These are phyloP conservation scores for Anisodus tanguticus DNA, from an alignment of 257 asterid genomes.

Conservation along the genomic window DNA sequence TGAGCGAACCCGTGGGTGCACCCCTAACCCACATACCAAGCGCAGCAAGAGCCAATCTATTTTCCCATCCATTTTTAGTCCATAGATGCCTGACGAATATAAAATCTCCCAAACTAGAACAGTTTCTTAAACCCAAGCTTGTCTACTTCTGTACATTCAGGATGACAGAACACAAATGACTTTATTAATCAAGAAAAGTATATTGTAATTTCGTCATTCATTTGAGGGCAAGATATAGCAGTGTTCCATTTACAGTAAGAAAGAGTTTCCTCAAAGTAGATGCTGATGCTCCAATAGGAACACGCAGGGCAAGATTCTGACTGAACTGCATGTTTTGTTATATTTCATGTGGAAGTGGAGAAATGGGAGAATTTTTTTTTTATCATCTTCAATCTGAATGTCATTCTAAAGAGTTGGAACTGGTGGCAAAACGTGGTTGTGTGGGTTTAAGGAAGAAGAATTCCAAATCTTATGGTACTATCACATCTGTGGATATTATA, in stretches of 20 bases:
- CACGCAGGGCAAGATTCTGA: background rate
- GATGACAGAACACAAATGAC: background rate
- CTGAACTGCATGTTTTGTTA: no score
- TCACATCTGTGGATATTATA: no score
- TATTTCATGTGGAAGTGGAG: no score
- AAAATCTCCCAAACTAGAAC: background rate
- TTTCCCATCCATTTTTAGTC: background rate
- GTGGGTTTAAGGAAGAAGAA: conserved; percentile 9
- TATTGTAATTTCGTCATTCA: conserved; percentile 10
- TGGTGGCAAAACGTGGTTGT: background rate
- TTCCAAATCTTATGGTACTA: background rate
- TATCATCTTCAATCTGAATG: background rate
- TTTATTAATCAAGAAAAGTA: background rate
- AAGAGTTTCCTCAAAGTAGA: background rate
- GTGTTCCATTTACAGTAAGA: background rate
- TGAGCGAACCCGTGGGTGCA: background rate
- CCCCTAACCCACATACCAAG: background rate
- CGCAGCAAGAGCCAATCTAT: background rate
- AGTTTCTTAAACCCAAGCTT: background rate
- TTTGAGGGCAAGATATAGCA: background rate
- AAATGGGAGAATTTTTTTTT: no score
- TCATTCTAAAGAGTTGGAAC: conserved; percentile 8
- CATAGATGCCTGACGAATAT: background rate
- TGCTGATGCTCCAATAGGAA: background rate
- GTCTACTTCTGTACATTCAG: background rate